Base-by-base conservation (phyloP, 2,329 filamentous ascomycete species). In the Cryoendolithus antarcticus region DNA sequence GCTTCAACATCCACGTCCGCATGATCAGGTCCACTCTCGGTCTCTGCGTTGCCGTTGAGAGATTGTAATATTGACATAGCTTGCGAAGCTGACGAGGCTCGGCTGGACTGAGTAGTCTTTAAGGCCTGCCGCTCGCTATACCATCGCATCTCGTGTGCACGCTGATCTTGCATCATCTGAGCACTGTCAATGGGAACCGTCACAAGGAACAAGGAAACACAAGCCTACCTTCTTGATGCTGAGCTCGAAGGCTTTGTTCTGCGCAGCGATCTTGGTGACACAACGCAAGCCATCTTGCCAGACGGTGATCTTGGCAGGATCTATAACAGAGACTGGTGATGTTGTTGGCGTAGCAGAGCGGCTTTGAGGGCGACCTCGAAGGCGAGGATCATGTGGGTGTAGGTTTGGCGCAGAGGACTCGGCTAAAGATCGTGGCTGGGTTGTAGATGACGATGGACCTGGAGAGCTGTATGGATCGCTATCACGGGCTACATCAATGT, bases 61-160 rank as follows among this genome's bases (percentile, higher is more conserved):
- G 50, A 52, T 38, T 50, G 52, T 43, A 60, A 40, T 32, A 61
- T 58, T 0, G 51, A 54, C 12, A 50, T 41, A 4, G 54, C 53
- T 39, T 59, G 49, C 4, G 50, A 51, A 3, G 51, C 44, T 30
- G 53, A 50, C 1, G 41, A 43, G n/a, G 50, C 44, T 36, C 56
- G 46, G 12, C 46, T 52, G 32, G 49, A 49, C 33, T 58, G 54
- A 1, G 42, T 47, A n/a, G 53, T 48, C 45, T 60, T 61, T 13
- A 61, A 38, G 9, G 48, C 50, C 44, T 58, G 57, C 28, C 56
- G 45, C 33, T 55, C 56, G 10, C 42, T 45, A 32, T 56, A 59
- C 67, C 78, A 82, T 47, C 74, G 68, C 46, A 66, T 66, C 47
- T 82, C 75, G 48, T 81, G 71, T 30, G 69, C 65, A 49, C 76